Percentiles rank a stretch among this genome's conserved stretches.
These are phyloP conservation scores for Cystobasidium tubakii DNA, from an alignment of 768 basidiomycete species.

Conservation along the genomic window DNA sequence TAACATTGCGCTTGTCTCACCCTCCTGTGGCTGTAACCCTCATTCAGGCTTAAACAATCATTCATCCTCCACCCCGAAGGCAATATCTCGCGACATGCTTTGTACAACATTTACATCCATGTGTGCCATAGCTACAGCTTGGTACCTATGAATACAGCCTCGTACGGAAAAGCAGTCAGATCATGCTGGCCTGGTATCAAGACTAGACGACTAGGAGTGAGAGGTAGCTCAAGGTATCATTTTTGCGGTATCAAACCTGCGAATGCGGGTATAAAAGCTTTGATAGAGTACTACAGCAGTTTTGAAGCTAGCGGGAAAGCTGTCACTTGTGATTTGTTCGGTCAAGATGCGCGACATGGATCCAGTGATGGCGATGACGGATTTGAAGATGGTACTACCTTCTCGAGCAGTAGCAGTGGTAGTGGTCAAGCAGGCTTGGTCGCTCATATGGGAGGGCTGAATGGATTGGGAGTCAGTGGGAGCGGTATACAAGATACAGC, in stretches of 20 bases:
- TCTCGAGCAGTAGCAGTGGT: background rate
- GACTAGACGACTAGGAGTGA: constrained; percentile 35
- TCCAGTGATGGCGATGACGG: background rate
- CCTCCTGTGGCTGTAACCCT: background rate
- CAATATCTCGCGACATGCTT: constrained; percentile 38
- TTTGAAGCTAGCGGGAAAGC: background rate
- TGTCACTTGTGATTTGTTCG: background rate
- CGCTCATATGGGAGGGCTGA: background rate
- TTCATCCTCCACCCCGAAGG: constrained; percentile 34
- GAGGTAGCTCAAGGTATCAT: constrained; percentile 34
- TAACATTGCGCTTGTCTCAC: background rate
- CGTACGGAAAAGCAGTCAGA: constrained; percentile 36
- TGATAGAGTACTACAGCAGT: background rate
- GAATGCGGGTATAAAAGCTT: background rate
- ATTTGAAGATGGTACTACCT: background rate
- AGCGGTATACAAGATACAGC: background rate
- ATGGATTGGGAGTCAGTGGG: background rate
- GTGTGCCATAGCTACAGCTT: constrained; percentile 19
- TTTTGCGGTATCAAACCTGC: constrained; percentile 34
- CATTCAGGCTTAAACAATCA: constrained; percentile 27
- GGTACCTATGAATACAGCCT: constrained; percentile 26
- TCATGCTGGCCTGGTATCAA: constrained; percentile 37
- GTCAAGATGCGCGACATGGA: background rate
- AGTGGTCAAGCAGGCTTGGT: background rate
- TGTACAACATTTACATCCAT: constrained; percentile 37